These are phyloP conservation scores for Citrus medica DNA, from an alignment of 345 rosid genomes.

Conservation along the genomic window DNA sequence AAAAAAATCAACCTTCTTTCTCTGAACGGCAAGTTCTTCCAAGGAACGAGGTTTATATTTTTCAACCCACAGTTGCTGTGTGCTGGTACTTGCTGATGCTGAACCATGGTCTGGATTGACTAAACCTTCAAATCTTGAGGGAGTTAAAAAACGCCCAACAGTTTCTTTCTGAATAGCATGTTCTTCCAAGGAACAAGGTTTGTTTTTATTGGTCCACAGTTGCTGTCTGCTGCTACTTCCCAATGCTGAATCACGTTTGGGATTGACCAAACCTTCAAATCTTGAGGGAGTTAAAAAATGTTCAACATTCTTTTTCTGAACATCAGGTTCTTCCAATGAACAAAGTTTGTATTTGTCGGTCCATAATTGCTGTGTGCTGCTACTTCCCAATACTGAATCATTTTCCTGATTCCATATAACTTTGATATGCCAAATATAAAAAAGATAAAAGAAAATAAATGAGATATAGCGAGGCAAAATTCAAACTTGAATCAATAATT, in stretches of 20 bases:
- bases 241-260: slow-evolving; percentile 33
- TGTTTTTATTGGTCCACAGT: slow-evolving; percentile 82
- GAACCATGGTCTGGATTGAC: slow-evolving; percentile 13
- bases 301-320: slow-evolving; percentile 85
- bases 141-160: slow-evolving; percentile 28
- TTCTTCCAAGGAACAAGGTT: slow-evolving; percentile 63
- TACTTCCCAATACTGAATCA: slow-evolving; percentile 43
- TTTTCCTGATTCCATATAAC: slow-evolving; percentile 14
- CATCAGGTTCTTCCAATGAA: slow-evolving; percentile 74
- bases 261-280: slow-evolving; percentile 34
- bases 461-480: neutral
- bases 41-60: slow-evolving; percentile 65
- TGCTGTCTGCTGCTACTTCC: slow-evolving; percentile 35
- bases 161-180: slow-evolving; percentile 93
- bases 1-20: slow-evolving; percentile 61
- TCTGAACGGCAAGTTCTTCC: slow-evolving; percentile 91
- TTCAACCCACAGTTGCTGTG: slow-evolving; percentile 75
- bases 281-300: neutral
- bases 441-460: neutral
- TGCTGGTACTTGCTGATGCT: slow-evolving; percentile 37
- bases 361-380: slow-evolving; percentile 54
- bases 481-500: neutral
- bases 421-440: neutral
- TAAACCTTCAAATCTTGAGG: slow-evolving; percentile 32
- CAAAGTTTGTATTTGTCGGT: slow-evolving; percentile 71